A percentile compares a stretch with the other conserved stretches of the same genome.
Evolutionary conservation across 2,329 filamentous ascomycete species (phyloP).

Genomic region (Epichloe gansuensis): DNA sequence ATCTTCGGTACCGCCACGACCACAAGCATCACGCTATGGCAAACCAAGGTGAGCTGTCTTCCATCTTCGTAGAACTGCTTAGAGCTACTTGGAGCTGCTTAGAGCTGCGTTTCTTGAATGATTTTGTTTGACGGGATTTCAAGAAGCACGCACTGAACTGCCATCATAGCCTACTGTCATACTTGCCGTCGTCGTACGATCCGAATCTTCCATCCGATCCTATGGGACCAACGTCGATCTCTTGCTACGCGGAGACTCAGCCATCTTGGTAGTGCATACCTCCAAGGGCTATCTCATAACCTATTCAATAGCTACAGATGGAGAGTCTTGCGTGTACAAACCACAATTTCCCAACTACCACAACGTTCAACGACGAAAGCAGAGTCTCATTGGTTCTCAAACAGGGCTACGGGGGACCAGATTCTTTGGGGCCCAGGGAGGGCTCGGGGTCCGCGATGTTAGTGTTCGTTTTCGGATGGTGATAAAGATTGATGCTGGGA

Average conservation of each 20-base stretch:
- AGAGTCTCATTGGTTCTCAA: conserved; percentile 48
- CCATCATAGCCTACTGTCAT: conserved; percentile 68
- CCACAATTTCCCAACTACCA: conserved; percentile 61
- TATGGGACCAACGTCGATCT: conserved; percentile 82
- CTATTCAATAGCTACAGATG: conserved; percentile 80
- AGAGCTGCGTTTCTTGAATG: background rate
- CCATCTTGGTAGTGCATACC: conserved; percentile 85
- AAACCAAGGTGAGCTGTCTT: conserved; percentile 62
- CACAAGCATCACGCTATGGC: conserved; percentile 86
- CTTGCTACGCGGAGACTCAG: conserved; percentile 78
- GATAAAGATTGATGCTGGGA: conserved; percentile 94
- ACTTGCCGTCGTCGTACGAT: conserved; percentile 74
- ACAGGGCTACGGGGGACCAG: conserved; percentile 42
- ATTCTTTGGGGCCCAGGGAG: conserved; percentile 65
- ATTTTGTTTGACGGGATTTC: no score
- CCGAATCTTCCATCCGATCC: conserved; percentile 61
- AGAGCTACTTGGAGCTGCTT: no score
- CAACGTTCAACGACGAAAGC: conserved; percentile 49
- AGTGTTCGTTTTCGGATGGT: conserved; percentile 93
- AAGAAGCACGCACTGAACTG: background rate
- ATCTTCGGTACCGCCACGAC: conserved; percentile 78
- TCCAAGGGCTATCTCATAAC: conserved; percentile 80
- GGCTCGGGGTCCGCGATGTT: conserved; percentile 73
- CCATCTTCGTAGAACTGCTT: background rate
- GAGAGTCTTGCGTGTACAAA: conserved; percentile 72